These are phyloP conservation scores for Teratosphaeria nubilosa DNA, from an alignment of 2,329 filamentous ascomycete genomes.

Conservation along the genomic window DNA sequence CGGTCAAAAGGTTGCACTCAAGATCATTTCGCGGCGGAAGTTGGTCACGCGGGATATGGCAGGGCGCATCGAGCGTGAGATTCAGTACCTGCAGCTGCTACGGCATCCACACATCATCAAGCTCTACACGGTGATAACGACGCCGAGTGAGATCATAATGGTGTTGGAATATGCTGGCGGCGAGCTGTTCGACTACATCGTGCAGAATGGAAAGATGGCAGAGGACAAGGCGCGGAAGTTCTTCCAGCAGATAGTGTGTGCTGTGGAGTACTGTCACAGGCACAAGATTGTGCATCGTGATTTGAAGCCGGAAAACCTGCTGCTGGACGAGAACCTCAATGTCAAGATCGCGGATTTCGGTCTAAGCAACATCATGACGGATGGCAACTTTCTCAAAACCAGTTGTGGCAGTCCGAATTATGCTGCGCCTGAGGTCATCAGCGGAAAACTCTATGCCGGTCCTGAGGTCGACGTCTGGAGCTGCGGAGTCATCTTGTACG, in stretches of 20 bases:
- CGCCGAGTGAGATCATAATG: conserved; percentile 92
- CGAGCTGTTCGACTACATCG: conserved; percentile 96
- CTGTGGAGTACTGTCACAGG: conserved; percentile 95
- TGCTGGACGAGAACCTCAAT: conserved; percentile 90
- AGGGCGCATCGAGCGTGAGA: conserved; percentile 91
- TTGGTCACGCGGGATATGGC: conserved; percentile 97
- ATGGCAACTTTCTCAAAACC: conserved; percentile 97
- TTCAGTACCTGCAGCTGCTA: conserved; percentile 91
- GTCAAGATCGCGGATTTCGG: conserved; percentile 99
- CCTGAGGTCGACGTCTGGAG: conserved; percentile 99
- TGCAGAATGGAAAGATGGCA: conserved; percentile 82
- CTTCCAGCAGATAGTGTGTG: conserved; percentile 98
- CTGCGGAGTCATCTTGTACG: conserved; percentile 57
- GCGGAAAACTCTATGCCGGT: conserved; percentile 91
- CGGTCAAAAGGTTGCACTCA: conserved; percentile 89
- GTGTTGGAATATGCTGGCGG: conserved; percentile 95
- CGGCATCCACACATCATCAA: conserved; percentile 99
- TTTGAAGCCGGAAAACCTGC: conserved; percentile 90
- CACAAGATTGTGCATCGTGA: conserved; percentile 99
- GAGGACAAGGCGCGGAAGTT: conserved; percentile 92
- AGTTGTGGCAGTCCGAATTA: conserved; percentile 98
- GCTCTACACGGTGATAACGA: conserved; percentile 94
- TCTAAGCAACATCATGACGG: conserved; percentile 98
- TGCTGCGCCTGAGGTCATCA: conserved; percentile 94
- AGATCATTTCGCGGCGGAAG: conserved; percentile 95